Conservation (phyloP, 768 basidiomycete species). For the Tricholoma flavovirens region DNA sequence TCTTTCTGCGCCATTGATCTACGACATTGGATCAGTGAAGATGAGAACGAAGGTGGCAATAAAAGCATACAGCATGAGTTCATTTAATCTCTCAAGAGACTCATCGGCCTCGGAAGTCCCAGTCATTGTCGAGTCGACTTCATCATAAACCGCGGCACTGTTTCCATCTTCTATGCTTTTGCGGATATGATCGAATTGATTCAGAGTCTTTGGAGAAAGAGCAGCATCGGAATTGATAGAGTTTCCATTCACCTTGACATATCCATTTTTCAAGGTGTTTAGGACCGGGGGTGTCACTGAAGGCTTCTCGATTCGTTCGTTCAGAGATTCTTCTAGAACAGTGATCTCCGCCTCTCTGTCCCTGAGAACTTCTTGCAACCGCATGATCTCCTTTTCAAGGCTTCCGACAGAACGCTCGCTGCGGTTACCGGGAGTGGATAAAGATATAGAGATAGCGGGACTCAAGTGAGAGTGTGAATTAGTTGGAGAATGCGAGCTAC, state of each 20-base stretch:
- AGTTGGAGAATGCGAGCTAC: constrained; percentile 57
- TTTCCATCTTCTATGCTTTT: constrained; percentile 55
- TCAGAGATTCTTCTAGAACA: constrained; percentile 56
- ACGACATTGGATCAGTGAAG: constrained; percentile 9
- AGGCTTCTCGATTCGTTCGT: constrained; percentile 26
- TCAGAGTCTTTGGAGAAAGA: constrained; percentile 66
- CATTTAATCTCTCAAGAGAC: constrained; percentile 75
- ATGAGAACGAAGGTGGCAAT: background rate
- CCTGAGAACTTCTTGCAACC: constrained; percentile 86
- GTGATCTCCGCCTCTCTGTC: constrained; percentile 91
- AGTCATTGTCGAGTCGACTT: constrained; percentile 31
- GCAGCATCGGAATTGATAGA: constrained; percentile 23
- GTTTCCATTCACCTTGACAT: constrained; percentile 19
- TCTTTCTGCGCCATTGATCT: constrained; percentile 99
- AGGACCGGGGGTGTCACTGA: constrained; percentile 7
- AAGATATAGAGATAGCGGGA: constrained; percentile 53
- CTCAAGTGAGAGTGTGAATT: constrained; percentile 43
- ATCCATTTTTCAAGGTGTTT: constrained; percentile 10
- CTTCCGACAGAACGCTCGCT: constrained; percentile 77
- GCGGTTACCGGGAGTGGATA: constrained; percentile 22
- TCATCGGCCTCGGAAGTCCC: constrained; percentile 56
- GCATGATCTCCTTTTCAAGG: constrained; percentile 93
- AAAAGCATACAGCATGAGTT: constrained; percentile 79
- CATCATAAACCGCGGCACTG: constrained; percentile 26
- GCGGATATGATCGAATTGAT: constrained; percentile 71